phyloP scores from a whole-genome alignment of 495 filamentous ascomycete species.

The Amorphotheca resinae region DNA sequence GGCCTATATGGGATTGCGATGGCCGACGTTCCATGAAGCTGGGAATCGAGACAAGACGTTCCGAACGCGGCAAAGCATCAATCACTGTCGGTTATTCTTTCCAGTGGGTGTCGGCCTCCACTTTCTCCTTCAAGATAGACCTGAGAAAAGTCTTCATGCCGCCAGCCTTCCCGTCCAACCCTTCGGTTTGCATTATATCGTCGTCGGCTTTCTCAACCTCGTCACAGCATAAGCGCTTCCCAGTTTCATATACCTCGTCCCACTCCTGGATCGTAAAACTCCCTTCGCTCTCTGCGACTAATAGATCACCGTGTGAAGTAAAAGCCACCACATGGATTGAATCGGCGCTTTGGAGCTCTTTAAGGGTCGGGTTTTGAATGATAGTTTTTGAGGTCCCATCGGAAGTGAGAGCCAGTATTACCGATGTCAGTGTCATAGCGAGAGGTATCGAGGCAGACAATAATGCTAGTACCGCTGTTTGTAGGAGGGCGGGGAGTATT shows the following conservation, averaged over 20 bases:
- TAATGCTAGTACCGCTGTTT: conserved; percentile 60
- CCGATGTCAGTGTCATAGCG: conserved; percentile 53
- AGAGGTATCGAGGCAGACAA: conserved; percentile 66
- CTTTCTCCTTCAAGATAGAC: conserved; percentile 47
- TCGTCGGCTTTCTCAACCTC: conserved; percentile 24
- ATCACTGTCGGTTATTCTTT: conserved; percentile 30
- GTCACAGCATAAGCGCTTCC: conserved; percentile 49
- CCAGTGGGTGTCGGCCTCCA: conserved; percentile 47
- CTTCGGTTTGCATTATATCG: conserved; percentile 29
- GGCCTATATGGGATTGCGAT: conserved; percentile 16
- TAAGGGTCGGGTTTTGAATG: conserved; percentile 41
- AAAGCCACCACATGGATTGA: conserved; percentile 72
- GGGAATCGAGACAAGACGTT: neutral
- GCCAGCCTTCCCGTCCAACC: conserved; percentile 25
- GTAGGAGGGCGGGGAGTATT: conserved; percentile 61
- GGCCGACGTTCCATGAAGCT: neutral
- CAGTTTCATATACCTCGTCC: conserved; percentile 56
- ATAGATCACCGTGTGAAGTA: conserved; percentile 57
- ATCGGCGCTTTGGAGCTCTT: conserved; percentile 40
- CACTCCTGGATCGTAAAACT: conserved; percentile 64
- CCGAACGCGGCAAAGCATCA: neutral
- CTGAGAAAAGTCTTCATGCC: conserved; percentile 49
- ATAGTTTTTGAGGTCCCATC: conserved; percentile 30
- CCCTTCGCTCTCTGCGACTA: conserved; percentile 74
- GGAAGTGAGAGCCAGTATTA: conserved; percentile 44